These are phyloP conservation scores for Fusarium sp. DNA, from an alignment of 2,329 filamentous ascomycete genomes.

Conservation along the genomic window DNA sequence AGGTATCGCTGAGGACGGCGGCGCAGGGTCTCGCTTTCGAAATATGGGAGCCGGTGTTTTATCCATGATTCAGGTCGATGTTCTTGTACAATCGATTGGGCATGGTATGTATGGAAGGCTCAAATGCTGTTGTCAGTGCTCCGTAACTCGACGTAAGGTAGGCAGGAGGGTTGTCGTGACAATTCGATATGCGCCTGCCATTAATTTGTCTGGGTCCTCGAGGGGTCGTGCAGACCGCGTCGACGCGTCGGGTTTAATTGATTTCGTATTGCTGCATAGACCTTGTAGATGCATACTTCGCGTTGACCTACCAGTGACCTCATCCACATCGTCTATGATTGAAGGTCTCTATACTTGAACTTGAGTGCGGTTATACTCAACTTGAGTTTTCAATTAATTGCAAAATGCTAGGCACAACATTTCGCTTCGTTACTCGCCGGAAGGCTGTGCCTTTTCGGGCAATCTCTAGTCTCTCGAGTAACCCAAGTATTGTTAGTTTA, in stretches of 20 bases:
- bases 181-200: slow-evolving; percentile 16
- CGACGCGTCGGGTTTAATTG: slow-evolving; percentile 58
- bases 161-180: slow-evolving; percentile 9
- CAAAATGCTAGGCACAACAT: slow-evolving; percentile 45
- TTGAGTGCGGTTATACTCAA: background rate
- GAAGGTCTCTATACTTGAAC: slow-evolving; percentile 11
- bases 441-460: slow-evolving; percentile 45
- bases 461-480: slow-evolving; percentile 62
- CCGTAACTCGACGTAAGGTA: background rate
- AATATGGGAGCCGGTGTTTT: slow-evolving; percentile 55
- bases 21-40: slow-evolving; percentile 50
- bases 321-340: slow-evolving; percentile 40
- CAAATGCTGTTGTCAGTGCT: background rate
- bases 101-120: slow-evolving; percentile 28
- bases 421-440: slow-evolving; percentile 43
- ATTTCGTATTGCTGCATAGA: slow-evolving; percentile 49
- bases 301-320: slow-evolving; percentile 46
- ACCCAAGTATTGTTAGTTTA: slow-evolving; percentile 65
- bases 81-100: slow-evolving; percentile 14
- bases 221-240: slow-evolving; percentile 48
- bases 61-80: slow-evolving; percentile 49
- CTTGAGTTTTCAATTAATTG: slow-evolving; percentile 14
- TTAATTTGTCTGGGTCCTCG: slow-evolving; percentile 13
- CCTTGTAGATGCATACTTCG: slow-evolving; percentile 36
- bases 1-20: slow-evolving; percentile 72